phyloP scores from a whole-genome alignment of 495 filamentous ascomycete genomes.

The Podospora appendiculata region DNA sequence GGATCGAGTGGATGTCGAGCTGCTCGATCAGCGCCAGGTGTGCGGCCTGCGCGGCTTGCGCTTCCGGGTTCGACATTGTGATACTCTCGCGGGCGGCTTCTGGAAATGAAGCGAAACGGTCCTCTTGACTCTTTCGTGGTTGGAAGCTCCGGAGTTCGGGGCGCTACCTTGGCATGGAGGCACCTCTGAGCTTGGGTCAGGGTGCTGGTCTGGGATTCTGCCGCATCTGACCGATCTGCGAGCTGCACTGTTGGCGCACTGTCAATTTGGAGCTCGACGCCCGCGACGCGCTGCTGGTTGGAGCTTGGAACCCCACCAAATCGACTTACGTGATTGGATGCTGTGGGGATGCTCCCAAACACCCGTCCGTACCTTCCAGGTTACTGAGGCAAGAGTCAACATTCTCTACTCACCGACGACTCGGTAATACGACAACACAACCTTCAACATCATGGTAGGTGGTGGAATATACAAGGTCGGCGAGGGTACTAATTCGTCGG shows the following conservation, averaged over 20 bases:
- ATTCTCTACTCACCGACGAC: neutral
- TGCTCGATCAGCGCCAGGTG: slow-evolving; percentile 63
- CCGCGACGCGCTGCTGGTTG: slow-evolving; percentile 1
- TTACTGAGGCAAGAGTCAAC: no score
- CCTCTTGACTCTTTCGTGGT: neutral
- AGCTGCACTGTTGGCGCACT: slow-evolving; percentile 3
- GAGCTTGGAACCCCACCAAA: slow-evolving; percentile 1
- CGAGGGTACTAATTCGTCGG: neutral
- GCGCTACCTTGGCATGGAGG: neutral
- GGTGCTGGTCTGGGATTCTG: slow-evolving; percentile 13
- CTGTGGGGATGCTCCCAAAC: neutral
- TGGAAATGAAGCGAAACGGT: no score
- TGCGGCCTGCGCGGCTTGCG: slow-evolving; percentile 34
- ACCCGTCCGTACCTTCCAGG: no score
- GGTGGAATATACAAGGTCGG: neutral
- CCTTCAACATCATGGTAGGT: neutral
- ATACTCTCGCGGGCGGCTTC: neutral
- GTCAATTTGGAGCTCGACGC: neutral
- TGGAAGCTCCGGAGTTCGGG: slow-evolving; percentile 4
- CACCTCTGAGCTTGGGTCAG: no score
- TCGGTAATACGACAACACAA: no score
- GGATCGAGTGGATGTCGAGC: slow-evolving; percentile 77
- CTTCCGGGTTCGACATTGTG: slow-evolving; percentile 25
- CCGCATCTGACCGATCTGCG: slow-evolving; percentile 13
- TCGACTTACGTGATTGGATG: neutral